Percentiles rank a stretch among this genome's conserved stretches.
Evolutionary conservation across 2,329 filamentous ascomycete genomes (phyloP).

Genomic region (Penicillium janthinellum): DNA sequence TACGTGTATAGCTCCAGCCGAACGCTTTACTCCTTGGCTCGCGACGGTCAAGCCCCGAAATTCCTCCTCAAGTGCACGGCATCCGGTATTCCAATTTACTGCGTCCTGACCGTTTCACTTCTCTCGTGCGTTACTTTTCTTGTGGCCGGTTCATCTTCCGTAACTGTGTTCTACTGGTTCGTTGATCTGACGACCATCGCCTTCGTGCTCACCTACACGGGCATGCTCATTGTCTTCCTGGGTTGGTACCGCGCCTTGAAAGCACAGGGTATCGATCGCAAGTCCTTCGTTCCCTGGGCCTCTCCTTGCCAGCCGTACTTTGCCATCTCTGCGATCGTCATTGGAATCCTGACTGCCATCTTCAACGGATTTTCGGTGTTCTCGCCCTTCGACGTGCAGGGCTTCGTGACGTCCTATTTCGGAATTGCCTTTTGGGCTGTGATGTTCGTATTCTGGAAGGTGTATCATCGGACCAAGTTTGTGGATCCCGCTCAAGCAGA

Average conservation of each 20-base stretch:
- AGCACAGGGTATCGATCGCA: conserved; percentile 68
- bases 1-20: conserved; percentile 59
- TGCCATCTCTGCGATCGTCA: conserved; percentile 62
- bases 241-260: conserved; percentile 69
- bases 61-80: conserved; percentile 62
- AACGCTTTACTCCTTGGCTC: conserved; percentile 50
- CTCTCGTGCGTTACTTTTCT: conserved; percentile 72
- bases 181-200: conserved; percentile 56
- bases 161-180: conserved; percentile 71
- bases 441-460: conserved; percentile 44
- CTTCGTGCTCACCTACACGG: conserved; percentile 52
- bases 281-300: conserved; percentile 66
- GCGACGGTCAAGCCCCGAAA: conserved; percentile 55
- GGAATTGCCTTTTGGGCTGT: conserved; percentile 47
- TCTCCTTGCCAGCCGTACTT: conserved; percentile 69
- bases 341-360: conserved; percentile 60
- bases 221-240: conserved; percentile 69
- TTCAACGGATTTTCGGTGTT: conserved; percentile 63
- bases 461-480: conserved; percentile 34
- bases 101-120: conserved; percentile 63
- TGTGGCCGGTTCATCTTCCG: conserved; percentile 63
- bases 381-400: conserved; percentile 45
- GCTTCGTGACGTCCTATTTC: conserved; percentile 56
- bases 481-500: conserved; percentile 33
- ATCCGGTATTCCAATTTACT: conserved; percentile 70